Conservation (phyloP, 768 basidiomycete species). For the Podaxis pistillaris region DNA sequence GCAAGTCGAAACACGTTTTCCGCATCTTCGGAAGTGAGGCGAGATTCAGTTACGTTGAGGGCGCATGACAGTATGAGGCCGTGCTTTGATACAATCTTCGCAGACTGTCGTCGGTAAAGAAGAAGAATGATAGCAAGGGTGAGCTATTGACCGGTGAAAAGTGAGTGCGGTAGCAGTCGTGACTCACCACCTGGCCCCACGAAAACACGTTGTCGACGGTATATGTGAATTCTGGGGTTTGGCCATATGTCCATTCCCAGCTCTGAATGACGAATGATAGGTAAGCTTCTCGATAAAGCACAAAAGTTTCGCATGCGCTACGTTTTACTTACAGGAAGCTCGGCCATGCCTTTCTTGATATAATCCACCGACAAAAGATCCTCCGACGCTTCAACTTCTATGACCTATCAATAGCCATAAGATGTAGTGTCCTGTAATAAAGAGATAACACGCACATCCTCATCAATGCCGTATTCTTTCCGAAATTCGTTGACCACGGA, state of each 20-base stretch:
- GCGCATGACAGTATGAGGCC: conserved; percentile 57
- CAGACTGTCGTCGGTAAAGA: conserved; percentile 31
- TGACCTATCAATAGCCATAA: conserved; percentile 29
- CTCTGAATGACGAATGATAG: conserved; percentile 43
- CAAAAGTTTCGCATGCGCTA: not conserved
- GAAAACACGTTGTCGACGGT: conserved; percentile 39
- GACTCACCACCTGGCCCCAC: conserved; percentile 38
- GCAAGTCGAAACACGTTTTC: conserved; percentile 15
- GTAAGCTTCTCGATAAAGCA: not conserved
- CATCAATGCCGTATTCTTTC: conserved; percentile 46
- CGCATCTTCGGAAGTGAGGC: conserved; percentile 14
- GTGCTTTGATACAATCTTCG: conserved; percentile 58
- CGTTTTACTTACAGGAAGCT: conserved; percentile 57
- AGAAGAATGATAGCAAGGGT: conserved; percentile 1
- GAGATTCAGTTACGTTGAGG: conserved; percentile 26
- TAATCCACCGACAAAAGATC: conserved; percentile 49
- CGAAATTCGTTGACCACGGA: conserved; percentile 72
- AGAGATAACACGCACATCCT: conserved; percentile 24
- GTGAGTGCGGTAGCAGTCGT: not conserved
- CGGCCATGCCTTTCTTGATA: conserved; percentile 66
- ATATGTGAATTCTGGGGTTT: conserved; percentile 92
- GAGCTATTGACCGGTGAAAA: not conserved
- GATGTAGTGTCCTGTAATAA: not conserved
- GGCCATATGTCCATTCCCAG: conserved; percentile 93
- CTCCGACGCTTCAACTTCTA: conserved; percentile 43